Evolutionary conservation across 2,329 filamentous ascomycete species (phyloP).

Genomic region (Hymenoscyphus occultus): DNA sequence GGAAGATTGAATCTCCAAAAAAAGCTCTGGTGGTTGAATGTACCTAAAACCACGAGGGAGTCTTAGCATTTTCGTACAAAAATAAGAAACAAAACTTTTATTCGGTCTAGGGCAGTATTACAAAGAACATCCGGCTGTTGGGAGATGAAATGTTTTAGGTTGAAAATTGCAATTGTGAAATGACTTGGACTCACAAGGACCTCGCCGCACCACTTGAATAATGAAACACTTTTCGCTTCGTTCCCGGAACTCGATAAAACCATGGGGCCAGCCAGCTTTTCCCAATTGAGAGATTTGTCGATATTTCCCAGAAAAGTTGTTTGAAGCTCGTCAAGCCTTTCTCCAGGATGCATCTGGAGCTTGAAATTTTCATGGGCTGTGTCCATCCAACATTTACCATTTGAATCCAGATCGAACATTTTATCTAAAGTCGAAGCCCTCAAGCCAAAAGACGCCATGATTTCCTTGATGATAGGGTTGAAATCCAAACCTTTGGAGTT

Average conservation of each 20-base stretch:
- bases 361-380: not conserved
- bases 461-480: not conserved
- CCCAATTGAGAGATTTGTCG: not conserved
- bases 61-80: too few relatives aligned
- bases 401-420: not conserved
- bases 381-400: not conserved
- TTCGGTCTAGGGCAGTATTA: too few relatives aligned
- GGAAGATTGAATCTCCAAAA: conserved; percentile 10
- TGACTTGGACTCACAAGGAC: not conserved
- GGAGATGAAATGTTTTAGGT: too few relatives aligned
- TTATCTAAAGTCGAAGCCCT: not conserved
- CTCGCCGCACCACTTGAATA: conserved; percentile 5
- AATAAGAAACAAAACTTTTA: too few relatives aligned
- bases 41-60: too few relatives aligned
- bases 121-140: too few relatives aligned
- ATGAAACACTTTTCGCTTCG: not conserved
- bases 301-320: not conserved
- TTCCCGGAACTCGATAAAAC: not conserved
- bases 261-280: not conserved
- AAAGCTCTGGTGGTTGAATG: conserved; percentile 2
- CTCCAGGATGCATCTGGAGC: conserved; percentile 10
- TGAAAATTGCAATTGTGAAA: too few relatives aligned
- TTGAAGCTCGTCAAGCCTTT: not conserved
- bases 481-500: not conserved
- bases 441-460: not conserved